phyloP scores from a whole-genome alignment of 371 early-diverging fungal genomes.

The Circinella minor region DNA sequence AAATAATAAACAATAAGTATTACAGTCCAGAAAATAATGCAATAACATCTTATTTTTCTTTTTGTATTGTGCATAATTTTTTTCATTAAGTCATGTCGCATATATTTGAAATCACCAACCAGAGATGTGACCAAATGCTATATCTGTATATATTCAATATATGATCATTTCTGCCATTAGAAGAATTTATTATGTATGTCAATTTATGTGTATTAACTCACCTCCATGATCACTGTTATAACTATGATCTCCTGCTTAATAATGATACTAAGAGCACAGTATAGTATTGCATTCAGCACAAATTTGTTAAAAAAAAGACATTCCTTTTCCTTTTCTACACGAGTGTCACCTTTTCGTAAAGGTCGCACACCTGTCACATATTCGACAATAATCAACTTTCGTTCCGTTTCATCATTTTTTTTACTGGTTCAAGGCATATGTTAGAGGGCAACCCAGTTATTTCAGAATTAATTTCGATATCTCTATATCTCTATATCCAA shows the following conservation, averaged over 20 bases:
- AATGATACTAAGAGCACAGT: slow-evolving; percentile 19
- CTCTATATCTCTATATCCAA: too few species aligned
- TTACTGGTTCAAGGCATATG: slow-evolving; percentile 25
- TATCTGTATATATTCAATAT: too few species aligned
- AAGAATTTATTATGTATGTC: too few species aligned
- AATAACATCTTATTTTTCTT: not conserved
- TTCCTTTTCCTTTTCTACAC: slow-evolving; percentile 59
- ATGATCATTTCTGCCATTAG: too few species aligned
- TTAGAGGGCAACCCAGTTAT: not conserved
- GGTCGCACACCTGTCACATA: slow-evolving; percentile 70
- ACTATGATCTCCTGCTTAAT: slow-evolving; percentile 45
- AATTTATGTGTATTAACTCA: not conserved
- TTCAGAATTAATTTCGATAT: not conserved
- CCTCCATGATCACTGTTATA: slow-evolving; percentile 75
- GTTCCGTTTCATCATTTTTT: not conserved
- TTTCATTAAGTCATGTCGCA: slow-evolving; percentile 44
- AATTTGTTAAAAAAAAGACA: not conserved
- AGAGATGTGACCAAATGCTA: slow-evolving; percentile 57
- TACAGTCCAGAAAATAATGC: not conserved
- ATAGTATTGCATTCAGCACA: not conserved
- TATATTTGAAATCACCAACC: slow-evolving; percentile 71
- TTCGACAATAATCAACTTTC: slow-evolving; percentile 26
- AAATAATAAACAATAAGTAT: not conserved
- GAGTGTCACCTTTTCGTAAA: slow-evolving; percentile 61
- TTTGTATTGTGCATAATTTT: slow-evolving; percentile 17